Evolutionary conservation across 768 basidiomycete species (phyloP).

Genomic region (Leucosporidium yakuticum): DNA sequence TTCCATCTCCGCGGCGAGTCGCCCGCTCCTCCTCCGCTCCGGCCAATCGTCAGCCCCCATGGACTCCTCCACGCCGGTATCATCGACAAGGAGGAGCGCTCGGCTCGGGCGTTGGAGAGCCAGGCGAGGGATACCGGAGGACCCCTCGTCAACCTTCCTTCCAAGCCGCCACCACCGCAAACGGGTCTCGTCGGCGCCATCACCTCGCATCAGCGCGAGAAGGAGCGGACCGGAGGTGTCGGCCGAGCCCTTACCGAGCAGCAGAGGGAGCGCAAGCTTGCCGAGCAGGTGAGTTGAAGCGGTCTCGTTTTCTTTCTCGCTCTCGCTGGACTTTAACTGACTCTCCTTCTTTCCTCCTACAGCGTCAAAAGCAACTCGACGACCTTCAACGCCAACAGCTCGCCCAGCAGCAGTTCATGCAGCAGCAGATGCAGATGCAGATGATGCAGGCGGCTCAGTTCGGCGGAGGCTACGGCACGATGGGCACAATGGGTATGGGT

Average conservation of each 20-base stretch:
- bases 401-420: slow-evolving; percentile 22
- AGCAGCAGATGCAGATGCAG: slow-evolving; percentile 32
- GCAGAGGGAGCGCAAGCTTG: slow-evolving; percentile 83
- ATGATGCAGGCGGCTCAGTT: slow-evolving; percentile 29
- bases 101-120: slow-evolving; percentile 91
- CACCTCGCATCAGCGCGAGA: slow-evolving; percentile 86
- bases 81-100: slow-evolving; percentile 91
- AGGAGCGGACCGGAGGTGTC: slow-evolving; percentile 89
- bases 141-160: slow-evolving; percentile 89
- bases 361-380: slow-evolving; percentile 85
- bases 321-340: too few relatives aligned
- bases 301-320: slow-evolving; percentile 54
- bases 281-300: slow-evolving; percentile 49
- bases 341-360: slow-evolving; percentile 38
- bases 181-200: slow-evolving; percentile 93
- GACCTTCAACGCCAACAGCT: slow-evolving; percentile 31
- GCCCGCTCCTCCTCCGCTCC: neutral
- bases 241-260: slow-evolving; percentile 91
- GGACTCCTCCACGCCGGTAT: slow-evolving; percentile 90
- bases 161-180: slow-evolving; percentile 89
- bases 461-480: slow-evolving; percentile 34
- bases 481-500: slow-evolving; percentile 36
- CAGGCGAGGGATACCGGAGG: slow-evolving; percentile 83
- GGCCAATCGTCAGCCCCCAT: slow-evolving; percentile 24
- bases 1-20: neutral